These are phyloP conservation scores for Globisporangium perplexum DNA, from an alignment of 352 stramenopile genomes.

Conservation along the genomic window DNA sequence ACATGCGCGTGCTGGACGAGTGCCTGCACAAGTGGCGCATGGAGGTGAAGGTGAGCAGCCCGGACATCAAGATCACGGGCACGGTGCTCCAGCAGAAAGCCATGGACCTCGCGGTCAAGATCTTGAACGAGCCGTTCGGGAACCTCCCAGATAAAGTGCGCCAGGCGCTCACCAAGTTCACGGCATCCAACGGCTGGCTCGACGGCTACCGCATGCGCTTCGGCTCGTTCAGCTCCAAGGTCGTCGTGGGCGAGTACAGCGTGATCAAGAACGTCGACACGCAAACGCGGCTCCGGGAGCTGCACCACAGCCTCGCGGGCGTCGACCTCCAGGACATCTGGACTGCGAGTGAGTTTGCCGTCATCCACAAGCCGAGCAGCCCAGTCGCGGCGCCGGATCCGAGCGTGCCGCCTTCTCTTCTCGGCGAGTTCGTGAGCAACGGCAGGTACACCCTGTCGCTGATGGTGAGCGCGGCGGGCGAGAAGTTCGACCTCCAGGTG, in stretches of 20 bases:
- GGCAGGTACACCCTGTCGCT: constrained; percentile 68
- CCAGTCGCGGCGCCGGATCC: neutral
- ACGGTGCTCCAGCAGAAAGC: constrained; percentile 78
- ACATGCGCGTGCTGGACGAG: constrained; percentile 75
- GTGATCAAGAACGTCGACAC: constrained; percentile 84
- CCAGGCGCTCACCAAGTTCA: constrained; percentile 71
- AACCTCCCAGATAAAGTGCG: constrained; percentile 67
- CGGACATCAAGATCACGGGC: constrained; percentile 75
- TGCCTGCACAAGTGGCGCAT: constrained; percentile 86
- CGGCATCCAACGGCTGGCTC: constrained; percentile 79
- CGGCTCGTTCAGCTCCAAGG: constrained; percentile 77
- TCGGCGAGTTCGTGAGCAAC: constrained; percentile 8
- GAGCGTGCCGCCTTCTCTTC: neutral
- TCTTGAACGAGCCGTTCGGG: constrained; percentile 62
- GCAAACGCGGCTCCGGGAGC: constrained; percentile 76
- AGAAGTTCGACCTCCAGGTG: constrained; percentile 81
- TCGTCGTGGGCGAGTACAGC: constrained; percentile 39
- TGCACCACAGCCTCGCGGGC: constrained; percentile 58
- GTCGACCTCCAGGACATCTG: constrained; percentile 78
- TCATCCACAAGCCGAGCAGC: constrained; percentile 44
- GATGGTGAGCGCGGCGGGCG: constrained; percentile 70
- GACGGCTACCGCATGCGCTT: constrained; percentile 83
- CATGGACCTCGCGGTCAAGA: constrained; percentile 77
- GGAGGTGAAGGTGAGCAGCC: constrained; percentile 76
- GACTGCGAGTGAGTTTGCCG: constrained; percentile 69